These are phyloP conservation scores for Rasamsonia emersonii DNA, from an alignment of 2,329 filamentous ascomycete species.

Conservation along the genomic window DNA sequence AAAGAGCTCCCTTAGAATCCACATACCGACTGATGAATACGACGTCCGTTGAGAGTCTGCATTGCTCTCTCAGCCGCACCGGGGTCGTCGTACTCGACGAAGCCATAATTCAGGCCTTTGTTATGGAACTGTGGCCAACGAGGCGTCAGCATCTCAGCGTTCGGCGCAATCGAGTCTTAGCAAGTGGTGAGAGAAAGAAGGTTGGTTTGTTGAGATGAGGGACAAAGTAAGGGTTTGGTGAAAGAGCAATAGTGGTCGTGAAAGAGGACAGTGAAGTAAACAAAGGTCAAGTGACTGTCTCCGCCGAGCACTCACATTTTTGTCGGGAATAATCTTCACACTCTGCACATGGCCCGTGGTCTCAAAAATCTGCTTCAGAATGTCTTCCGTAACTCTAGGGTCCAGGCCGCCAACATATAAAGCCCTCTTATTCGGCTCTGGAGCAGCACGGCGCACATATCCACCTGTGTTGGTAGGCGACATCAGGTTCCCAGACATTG, in stretches of 20 bases:
- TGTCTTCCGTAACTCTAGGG: constrained; percentile 89
- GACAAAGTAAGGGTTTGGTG: constrained; percentile 5
- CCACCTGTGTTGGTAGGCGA: constrained; percentile 76
- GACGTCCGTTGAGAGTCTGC: constrained; percentile 89
- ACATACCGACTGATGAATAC: constrained; percentile 88
- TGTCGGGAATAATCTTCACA: constrained; percentile 99
- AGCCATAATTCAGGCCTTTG: constrained; percentile 98
- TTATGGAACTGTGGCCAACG: constrained; percentile 48
- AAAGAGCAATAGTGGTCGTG: no score
- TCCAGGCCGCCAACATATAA: constrained; percentile 94
- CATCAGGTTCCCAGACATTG: constrained; percentile 69
- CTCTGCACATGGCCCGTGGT: constrained; percentile 97
- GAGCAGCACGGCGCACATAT: constrained; percentile 80
- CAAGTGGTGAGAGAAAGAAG: constrained; percentile 11
- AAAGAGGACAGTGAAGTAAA: constrained; percentile 2
- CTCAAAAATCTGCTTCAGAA: constrained; percentile 95
- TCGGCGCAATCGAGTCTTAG: constrained; percentile 4
- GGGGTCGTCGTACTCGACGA: constrained; percentile 97
- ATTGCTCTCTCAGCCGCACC: constrained; percentile 94
- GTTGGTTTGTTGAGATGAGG: constrained; percentile 1
- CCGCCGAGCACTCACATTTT: constrained; percentile 70
- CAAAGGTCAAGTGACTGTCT: constrained; percentile 1
- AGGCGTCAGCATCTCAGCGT: constrained; percentile 1
- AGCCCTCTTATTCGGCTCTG: constrained; percentile 96
- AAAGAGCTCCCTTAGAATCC: constrained; percentile 2